Conservation (phyloP, 2,329 filamentous ascomycete species). For the Paecilomyces variotii region DNA sequence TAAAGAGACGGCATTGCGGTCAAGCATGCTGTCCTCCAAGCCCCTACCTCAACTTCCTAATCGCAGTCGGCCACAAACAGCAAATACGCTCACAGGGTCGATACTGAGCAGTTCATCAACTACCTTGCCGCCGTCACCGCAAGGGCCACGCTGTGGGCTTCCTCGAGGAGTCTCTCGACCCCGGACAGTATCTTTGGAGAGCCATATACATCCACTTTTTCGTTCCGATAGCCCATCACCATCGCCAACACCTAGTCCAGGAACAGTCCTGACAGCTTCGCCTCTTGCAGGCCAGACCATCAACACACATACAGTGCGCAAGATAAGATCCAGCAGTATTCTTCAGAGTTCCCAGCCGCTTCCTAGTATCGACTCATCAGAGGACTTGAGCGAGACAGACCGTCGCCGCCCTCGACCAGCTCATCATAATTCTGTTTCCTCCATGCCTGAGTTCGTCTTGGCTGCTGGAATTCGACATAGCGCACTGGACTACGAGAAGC, state of each 20-base stretch:
- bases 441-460: conserved; percentile 35
- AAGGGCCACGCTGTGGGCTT: conserved; percentile 4
- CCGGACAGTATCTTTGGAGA: conserved; percentile 30
- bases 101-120: neutral
- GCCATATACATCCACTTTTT: conserved; percentile 53
- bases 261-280: conserved; percentile 49
- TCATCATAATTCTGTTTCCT: conserved; percentile 5
- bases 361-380: conserved; percentile 12
- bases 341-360: conserved; percentile 17
- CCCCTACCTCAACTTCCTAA: neutral
- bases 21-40: neutral
- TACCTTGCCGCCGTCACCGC: neutral
- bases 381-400: conserved; percentile 5
- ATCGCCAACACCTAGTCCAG: conserved; percentile 43
- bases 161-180: conserved; percentile 9
- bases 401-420: conserved; percentile 1
- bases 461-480: conserved; percentile 32
- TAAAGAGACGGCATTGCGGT: conserved; percentile 7
- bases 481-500: conserved; percentile 17
- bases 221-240: conserved; percentile 46
- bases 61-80: neutral
- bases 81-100: neutral
- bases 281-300: conserved; percentile 48
- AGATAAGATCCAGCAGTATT: conserved; percentile 28
- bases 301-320: conserved; percentile 26